These are phyloP conservation scores for Petasospora rhodanensis DNA, from an alignment of 1,139 yeast genomes.

Conservation along the genomic window DNA sequence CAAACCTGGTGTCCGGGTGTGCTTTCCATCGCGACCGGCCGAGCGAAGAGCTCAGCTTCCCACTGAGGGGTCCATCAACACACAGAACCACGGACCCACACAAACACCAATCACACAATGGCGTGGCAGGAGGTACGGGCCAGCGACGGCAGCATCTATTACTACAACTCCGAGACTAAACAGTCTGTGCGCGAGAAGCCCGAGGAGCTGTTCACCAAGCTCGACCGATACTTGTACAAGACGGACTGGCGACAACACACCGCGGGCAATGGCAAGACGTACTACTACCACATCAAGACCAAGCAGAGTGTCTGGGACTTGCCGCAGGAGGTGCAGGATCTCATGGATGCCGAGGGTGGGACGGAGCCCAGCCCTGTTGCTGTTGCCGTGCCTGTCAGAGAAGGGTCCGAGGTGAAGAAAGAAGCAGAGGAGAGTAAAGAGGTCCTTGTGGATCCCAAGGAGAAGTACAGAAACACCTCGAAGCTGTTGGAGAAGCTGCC, in stretches of 20 bases:
- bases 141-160: slow-evolving; percentile 66
- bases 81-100: too few relatives aligned
- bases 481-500: not conserved
- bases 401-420: not conserved
- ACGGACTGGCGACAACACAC: slow-evolving; percentile 57
- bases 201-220: slow-evolving; percentile 37
- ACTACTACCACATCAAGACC: slow-evolving; percentile 65
- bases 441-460: too few relatives aligned
- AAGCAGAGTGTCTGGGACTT: slow-evolving; percentile 78
- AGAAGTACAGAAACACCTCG: not conserved
- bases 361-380: too few relatives aligned
- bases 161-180: slow-evolving; percentile 60
- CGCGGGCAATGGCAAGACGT: slow-evolving; percentile 66
- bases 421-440: not conserved
- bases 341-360: slow-evolving; percentile 10
- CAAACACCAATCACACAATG: too few relatives aligned
- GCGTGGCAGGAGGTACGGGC: slow-evolving; percentile 65
- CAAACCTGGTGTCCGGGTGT: too few relatives aligned
- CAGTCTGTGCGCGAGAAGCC: slow-evolving; percentile 86
- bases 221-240: slow-evolving; percentile 33
- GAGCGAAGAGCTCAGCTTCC: too few relatives aligned
- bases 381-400: too few relatives aligned
- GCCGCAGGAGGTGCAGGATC: slow-evolving; percentile 41
- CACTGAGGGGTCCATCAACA: too few relatives aligned
- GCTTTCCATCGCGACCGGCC: too few relatives aligned